Evolutionary conservation across 345 rosid genomes (phyloP).

Genomic region (Corchorus olitorius): DNA sequence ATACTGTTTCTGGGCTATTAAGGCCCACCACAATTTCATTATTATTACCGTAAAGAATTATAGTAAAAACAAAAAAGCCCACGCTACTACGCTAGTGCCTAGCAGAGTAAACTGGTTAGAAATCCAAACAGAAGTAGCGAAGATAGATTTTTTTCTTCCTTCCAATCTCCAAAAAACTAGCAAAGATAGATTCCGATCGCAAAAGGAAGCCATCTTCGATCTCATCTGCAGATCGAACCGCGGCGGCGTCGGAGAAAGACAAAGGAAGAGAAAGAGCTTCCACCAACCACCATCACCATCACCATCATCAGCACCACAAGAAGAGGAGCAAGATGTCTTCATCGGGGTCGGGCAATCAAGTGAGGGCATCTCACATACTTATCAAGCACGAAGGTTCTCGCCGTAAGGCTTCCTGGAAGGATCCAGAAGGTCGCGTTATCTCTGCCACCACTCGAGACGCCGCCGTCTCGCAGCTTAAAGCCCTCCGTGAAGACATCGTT

Average conservation of each 20-base stretch:
- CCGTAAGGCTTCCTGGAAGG: slow-evolving; percentile 95
- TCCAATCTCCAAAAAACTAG: slow-evolving; percentile 4
- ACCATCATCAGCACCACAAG: slow-evolving; percentile 27
- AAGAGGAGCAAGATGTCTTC: slow-evolving; percentile 45
- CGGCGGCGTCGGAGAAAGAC: slow-evolving; percentile 28
- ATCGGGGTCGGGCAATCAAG: slow-evolving; percentile 48
- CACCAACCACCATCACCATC: slow-evolving; percentile 13
- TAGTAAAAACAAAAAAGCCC: too few relatives aligned
- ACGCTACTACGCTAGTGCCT: too few relatives aligned
- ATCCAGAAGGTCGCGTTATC: slow-evolving; percentile 86
- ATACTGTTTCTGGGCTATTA: too few relatives aligned
- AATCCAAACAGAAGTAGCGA: background rate
- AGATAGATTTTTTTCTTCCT: background rate
- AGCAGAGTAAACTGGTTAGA: too few relatives aligned
- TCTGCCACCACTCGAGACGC: slow-evolving; percentile 61
- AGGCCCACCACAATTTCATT: too few relatives aligned
- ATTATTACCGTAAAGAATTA: too few relatives aligned
- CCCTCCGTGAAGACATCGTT: slow-evolving; percentile 72
- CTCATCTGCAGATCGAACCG: slow-evolving; percentile 46
- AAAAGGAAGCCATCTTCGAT: slow-evolving; percentile 50
- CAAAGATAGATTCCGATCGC: slow-evolving; percentile 65
- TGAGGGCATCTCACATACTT: slow-evolving; percentile 87
- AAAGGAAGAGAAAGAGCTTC: slow-evolving; percentile 16
- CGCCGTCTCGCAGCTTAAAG: slow-evolving; percentile 74
- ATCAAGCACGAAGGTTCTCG: slow-evolving; percentile 96